These are phyloP conservation scores for Talaromyces piceae DNA, from an alignment of 2,329 filamentous ascomycete species.

Conservation along the genomic window DNA sequence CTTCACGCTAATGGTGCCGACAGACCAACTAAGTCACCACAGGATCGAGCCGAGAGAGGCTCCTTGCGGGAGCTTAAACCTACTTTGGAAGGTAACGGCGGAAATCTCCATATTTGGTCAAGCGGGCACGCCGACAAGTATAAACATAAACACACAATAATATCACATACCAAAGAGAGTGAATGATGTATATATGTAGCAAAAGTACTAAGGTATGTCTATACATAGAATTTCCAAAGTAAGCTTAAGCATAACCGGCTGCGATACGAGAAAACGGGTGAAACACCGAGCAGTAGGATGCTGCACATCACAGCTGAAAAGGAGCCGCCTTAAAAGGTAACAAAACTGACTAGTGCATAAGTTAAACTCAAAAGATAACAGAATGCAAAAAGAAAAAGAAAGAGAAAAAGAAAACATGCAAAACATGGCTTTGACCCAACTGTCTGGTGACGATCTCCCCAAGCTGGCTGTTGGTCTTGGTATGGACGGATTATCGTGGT, in stretches of 20 bases:
- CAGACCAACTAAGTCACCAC: not conserved
- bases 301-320: constrained; percentile 1
- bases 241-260: not conserved
- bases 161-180: no score
- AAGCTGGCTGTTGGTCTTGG: no score
- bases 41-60: not conserved
- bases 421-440: constrained; percentile 1
- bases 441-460: not conserved
- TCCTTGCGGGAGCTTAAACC: not conserved
- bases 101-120: not conserved
- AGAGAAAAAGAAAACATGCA: not conserved
- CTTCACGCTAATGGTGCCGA: not conserved
- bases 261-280: not conserved
- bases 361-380: no score
- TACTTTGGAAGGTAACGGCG: not conserved
- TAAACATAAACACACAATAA: not conserved
- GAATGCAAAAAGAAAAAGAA: not conserved
- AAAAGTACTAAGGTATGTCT: not conserved
- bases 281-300: not conserved
- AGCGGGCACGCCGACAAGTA: not conserved
- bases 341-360: not conserved
- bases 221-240: not conserved
- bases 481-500: no score
- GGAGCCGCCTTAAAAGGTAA: not conserved
- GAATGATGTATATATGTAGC: no score